Base-by-base conservation (phyloP, 169 alveolate species). In the Plasmodium berghei region DNA sequence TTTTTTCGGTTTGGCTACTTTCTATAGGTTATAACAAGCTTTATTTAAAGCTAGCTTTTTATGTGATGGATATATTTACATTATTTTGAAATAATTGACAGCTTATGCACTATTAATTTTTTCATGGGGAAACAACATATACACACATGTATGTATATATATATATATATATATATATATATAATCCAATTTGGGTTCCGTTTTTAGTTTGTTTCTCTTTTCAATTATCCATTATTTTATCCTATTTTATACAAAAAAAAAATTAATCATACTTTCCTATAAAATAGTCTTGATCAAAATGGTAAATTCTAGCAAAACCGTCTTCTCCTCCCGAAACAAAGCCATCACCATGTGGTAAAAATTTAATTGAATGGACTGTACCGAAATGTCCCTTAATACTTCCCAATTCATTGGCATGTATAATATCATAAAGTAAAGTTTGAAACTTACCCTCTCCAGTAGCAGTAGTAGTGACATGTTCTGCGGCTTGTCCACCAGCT, bases 281-380 rank as follows among this genome's bases (percentile, higher is more conserved):
- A 59, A 95, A 94, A 92, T 97, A 97, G 54, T 96, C 98, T 69
- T 96, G 94, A 74, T 96, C 98, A 62, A 97, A 96, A 86, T 95
- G 97, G 88, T 97, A 97, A 16, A 97, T 92, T 85, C 99, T 95
- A 16, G 97, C 98, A 93, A 94, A 94, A 18, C 99, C 99, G 88
- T 98, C 99, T 93, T 98, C 99, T 40, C 98, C 98, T 0, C 99
- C 99, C 55, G 98, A 95, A 40, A 97, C 98, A 89, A 96, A 97
- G 40, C 97, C 96, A 75, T 90, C 90, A 20, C 99, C 99, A 87
- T 96, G 98, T 2, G 99, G 97, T 58, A 95, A 89, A 87, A 96
- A 94, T 24, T 96, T 97, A 42, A 98, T 85, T 45, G 99, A 93
- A 93, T 98, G 97, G 64, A 98, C 97, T 12, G 99, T 98, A 55